Evolutionary conservation across 208 protist species (phyloP).

Genomic region (Acanthamoeba sp.): DNA sequence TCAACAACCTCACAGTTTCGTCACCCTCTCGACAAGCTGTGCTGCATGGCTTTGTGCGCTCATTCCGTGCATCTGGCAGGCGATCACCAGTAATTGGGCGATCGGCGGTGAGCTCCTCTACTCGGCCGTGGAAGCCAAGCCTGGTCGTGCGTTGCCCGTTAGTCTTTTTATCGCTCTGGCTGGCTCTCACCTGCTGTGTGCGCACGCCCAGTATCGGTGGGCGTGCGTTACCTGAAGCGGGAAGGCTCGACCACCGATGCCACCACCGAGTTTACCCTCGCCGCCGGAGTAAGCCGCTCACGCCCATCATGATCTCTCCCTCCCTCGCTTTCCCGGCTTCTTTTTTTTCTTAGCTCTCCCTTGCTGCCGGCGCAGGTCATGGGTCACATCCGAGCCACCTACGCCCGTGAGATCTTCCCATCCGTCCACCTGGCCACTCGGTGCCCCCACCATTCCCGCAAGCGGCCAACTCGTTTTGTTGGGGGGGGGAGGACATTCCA

Average conservation of each 20-base stretch:
- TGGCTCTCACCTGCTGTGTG: neutral
- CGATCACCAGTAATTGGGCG: conserved; percentile 4
- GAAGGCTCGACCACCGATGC: conserved; percentile 29
- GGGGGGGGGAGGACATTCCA: neutral
- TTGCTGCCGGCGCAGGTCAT: neutral
- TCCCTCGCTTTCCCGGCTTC: neutral
- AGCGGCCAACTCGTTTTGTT: neutral
- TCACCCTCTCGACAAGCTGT: neutral
- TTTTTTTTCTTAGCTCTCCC: neutral
- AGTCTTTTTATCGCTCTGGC: neutral
- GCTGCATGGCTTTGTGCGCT: neutral
- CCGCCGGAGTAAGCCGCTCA: neutral
- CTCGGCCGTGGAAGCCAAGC: conserved; percentile 23
- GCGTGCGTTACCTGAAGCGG: neutral
- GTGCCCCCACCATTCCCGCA: neutral
- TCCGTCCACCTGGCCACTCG: conserved; percentile 12
- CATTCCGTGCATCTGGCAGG: neutral
- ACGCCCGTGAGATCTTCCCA: neutral
- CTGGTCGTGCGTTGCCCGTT: neutral
- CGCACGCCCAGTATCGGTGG: neutral
- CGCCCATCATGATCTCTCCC: neutral
- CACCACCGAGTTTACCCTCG: conserved; percentile 30
- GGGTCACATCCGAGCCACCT: conserved; percentile 6
- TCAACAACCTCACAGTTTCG: neutral
- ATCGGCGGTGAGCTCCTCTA: conserved; percentile 33